Conservation (phyloP, 2,329 filamentous ascomycete genomes). For the Niveomyces coronatus region DNA sequence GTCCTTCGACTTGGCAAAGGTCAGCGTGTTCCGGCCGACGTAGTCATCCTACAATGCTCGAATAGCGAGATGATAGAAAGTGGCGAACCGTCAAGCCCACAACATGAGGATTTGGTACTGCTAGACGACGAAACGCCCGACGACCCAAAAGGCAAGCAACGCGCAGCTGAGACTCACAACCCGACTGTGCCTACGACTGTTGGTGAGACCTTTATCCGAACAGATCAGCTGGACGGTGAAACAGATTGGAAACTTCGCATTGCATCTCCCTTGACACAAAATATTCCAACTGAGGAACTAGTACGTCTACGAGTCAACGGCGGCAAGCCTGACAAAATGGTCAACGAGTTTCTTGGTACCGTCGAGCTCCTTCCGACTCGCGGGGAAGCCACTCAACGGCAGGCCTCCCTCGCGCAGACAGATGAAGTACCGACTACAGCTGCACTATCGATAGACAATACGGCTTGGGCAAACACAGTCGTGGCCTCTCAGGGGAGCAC, state of each 20-base stretch:
- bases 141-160: slow-evolving; percentile 26
- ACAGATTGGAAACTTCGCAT: slow-evolving; percentile 96
- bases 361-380: slow-evolving; percentile 59
- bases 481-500: slow-evolving; percentile 87
- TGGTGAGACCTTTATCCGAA: slow-evolving; percentile 93
- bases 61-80: slow-evolving; percentile 40
- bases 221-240: slow-evolving; percentile 93
- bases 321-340: slow-evolving; percentile 83
- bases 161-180: slow-evolving; percentile 17
- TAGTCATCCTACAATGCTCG: slow-evolving; percentile 81
- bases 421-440: slow-evolving; percentile 43
- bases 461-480: slow-evolving; percentile 96
- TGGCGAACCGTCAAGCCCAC: slow-evolving; percentile 18
- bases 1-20: slow-evolving; percentile 89
- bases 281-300: slow-evolving; percentile 62
- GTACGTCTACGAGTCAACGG: slow-evolving; percentile 62
- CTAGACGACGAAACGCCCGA: slow-evolving; percentile 26
- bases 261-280: slow-evolving; percentile 77
- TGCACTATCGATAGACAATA: slow-evolving; percentile 87
- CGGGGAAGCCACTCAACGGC: slow-evolving; percentile 35
- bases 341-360: slow-evolving; percentile 92
- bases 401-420: slow-evolving; percentile 22
- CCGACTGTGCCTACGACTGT: slow-evolving; percentile 32
- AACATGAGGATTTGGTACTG: slow-evolving; percentile 32
- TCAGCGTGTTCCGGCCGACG: slow-evolving; percentile 86